phyloP scores from a whole-genome alignment of 257 asterid species.

The Solanum chmielewskii region DNA sequence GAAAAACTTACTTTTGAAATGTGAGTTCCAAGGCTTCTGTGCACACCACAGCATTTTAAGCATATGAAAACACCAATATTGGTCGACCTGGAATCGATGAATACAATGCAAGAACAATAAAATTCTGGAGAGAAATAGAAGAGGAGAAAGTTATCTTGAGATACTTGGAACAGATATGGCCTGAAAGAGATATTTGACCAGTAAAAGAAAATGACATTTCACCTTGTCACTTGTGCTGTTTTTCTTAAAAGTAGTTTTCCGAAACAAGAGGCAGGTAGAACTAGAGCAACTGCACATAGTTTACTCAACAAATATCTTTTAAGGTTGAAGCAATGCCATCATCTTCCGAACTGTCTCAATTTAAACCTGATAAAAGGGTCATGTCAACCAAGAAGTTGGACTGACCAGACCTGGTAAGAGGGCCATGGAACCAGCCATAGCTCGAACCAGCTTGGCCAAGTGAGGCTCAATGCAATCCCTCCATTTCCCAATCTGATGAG shows the following conservation, averaged over 20 bases:
- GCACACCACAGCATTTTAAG: constrained; percentile 94
- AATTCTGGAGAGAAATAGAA: background rate
- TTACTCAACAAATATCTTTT: background rate
- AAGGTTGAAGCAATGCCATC: background rate
- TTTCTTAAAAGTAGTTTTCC: background rate
- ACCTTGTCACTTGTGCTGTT: background rate
- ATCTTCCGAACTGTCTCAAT: background rate
- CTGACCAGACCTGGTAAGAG: background rate
- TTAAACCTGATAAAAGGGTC: background rate
- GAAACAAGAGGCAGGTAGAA: background rate
- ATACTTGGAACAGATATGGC: background rate
- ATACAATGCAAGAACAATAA: background rate
- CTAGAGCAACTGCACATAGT: background rate
- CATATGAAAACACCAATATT: constrained; percentile 96
- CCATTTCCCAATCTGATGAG: background rate
- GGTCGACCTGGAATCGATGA: constrained; percentile 52
- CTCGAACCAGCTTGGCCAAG: background rate
- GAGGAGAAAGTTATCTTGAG: background rate
- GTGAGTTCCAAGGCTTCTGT: constrained; percentile 93
- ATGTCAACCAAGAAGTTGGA: background rate
- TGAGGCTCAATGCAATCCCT: background rate
- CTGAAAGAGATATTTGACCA: background rate
- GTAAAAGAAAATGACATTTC: background rate
- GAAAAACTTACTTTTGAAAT: constrained; percentile 62
- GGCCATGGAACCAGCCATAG: background rate